Base-by-base conservation (phyloP, 805 yeast genomes). In the Maudiozyma turicensis region DNA sequence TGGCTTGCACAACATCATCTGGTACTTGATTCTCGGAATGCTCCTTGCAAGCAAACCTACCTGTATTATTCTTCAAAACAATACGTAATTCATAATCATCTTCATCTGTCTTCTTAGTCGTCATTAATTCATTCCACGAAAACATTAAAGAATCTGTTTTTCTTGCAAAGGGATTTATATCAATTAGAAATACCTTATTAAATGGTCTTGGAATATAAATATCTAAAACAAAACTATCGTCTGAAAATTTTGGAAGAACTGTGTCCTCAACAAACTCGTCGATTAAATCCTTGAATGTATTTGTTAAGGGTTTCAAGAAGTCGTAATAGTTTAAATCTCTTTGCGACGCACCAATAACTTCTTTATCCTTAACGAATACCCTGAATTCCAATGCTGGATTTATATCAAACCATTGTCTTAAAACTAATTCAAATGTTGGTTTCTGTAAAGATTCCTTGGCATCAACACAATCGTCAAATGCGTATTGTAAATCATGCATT, bases 11-110 rank as follows among this genome's bases (percentile, higher is more conserved):
- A 20, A 93, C 80, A 59, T 93, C 99, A 47, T 77, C 73, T 0
- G 99, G 99, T 2, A 93, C 96, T 59, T 86, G 90, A 63, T 82
- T 87, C 58, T 91, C 95, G 2, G 95, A 79, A 60, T 87, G 91
- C 45, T 87, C 95, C 54, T 84, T 86, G 0, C 80, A 68, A 0
- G 87, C 83, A 70, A 89, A 89, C 32, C 91, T 71, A 0, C 88
- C 86, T 6, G 85, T 69, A 52, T 88, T 86, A 20, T 78, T 78
- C 55, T 80, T 77, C 1, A 80, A 75, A 5, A 91, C 81, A 11
- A 91, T 64, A 32, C 98, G 69, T 20, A 91, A 62, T 44, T 75
- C 81, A 49, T 72, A 75, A 47, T 67, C 73, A 30, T 65, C 67
- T 8, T 58, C 60, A 0, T 53, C 55, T 5, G 51, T 44, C 2